A percentile compares a stretch with the other conserved stretches of the same genome.
Evolutionary conservation across 2,329 filamentous ascomycete species (phyloP).

Genomic region (Ophiostoma ips): DNA sequence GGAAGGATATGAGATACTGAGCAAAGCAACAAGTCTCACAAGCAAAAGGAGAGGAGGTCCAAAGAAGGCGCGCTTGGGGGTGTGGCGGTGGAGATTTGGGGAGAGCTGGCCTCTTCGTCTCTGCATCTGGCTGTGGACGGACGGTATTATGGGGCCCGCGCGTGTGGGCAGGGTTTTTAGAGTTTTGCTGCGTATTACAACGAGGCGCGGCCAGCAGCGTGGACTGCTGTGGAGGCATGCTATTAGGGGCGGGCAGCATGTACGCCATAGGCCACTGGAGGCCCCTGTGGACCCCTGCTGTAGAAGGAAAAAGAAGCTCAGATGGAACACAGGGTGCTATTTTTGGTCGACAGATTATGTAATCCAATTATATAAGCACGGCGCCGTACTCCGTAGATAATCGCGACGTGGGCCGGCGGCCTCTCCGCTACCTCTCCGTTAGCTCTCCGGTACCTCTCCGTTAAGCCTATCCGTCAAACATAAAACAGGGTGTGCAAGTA

Average conservation of each 20-base stretch:
- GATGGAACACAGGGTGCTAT: not conserved
- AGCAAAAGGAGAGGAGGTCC: not conserved
- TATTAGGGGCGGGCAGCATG: too few species aligned
- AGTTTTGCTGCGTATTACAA: not conserved
- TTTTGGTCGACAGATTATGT: not conserved
- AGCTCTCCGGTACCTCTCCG: too few species aligned
- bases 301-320: not conserved
- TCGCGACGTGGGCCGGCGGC: too few species aligned
- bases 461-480: too few species aligned
- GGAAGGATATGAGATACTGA: too few species aligned
- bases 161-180: not conserved
- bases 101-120: slow-evolving; percentile 17
- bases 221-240: too few species aligned
- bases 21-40: not conserved
- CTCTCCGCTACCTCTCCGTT: too few species aligned
- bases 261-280: not conserved
- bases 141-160: not conserved
- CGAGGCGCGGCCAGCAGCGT: too few species aligned
- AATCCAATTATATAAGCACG: too few species aligned
- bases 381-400: too few species aligned
- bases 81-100: slow-evolving; percentile 9
- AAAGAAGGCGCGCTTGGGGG: slow-evolving; percentile 4
- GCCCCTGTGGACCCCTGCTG: slow-evolving; percentile 1
- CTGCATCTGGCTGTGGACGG: not conserved
- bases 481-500: too few species aligned